phyloP scores from a whole-genome alignment of 345 rosid genomes.

The Viola odorata region DNA sequence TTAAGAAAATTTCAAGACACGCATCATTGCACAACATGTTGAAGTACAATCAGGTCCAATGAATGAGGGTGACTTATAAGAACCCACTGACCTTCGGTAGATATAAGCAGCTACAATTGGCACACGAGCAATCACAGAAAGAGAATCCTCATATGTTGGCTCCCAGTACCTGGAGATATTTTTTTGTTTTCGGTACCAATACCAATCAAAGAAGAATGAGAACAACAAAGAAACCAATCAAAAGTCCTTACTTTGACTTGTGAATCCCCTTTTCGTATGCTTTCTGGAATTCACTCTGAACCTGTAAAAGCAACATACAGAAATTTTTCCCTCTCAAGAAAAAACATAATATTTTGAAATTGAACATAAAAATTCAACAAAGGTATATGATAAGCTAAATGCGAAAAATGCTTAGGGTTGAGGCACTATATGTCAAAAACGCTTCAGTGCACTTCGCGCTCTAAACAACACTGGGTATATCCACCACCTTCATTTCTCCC shows the following conservation, averaged over 20 bases:
- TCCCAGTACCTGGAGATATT: constrained; percentile 82
- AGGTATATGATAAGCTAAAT: too few relatives aligned
- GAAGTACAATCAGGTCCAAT: neutral
- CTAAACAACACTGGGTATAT: too few relatives aligned
- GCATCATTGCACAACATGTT: too few relatives aligned
- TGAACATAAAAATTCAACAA: too few relatives aligned
- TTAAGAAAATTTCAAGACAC: too few relatives aligned
- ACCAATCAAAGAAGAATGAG: constrained; percentile 12
- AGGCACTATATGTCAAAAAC: too few relatives aligned
- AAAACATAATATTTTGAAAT: too few relatives aligned
- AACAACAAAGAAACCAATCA: constrained; percentile 6
- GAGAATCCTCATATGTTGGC: constrained; percentile 87
- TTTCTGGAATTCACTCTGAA: constrained; percentile 94
- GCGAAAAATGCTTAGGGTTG: too few relatives aligned
- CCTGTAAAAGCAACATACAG: constrained; percentile 37
- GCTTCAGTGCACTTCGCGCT: too few relatives aligned
- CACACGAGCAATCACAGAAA: constrained; percentile 85
- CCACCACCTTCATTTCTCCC: too few relatives aligned
- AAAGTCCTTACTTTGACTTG: constrained; percentile 65
- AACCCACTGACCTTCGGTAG: constrained; percentile 65
- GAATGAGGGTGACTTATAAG: constrained; percentile 11
- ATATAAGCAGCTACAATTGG: constrained; percentile 86
- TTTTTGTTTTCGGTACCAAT: constrained; percentile 12
- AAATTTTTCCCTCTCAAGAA: too few relatives aligned
- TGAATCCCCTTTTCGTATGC: constrained; percentile 86